Conservation (phyloP, 805 yeast species). For the Zygosaccharomyces gambellarensis region DNA sequence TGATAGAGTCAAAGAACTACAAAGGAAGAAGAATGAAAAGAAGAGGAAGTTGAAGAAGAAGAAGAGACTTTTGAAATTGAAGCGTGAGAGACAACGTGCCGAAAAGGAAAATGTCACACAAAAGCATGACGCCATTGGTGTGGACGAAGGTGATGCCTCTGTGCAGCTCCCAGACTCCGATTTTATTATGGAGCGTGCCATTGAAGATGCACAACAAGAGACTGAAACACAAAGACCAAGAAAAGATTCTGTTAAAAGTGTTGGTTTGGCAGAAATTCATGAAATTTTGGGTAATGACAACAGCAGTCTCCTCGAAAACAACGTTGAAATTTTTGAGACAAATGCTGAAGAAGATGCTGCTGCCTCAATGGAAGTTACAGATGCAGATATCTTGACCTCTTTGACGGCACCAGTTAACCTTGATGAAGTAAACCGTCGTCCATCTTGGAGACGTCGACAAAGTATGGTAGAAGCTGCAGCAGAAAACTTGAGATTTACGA, state of each 20-base stretch:
- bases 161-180: constrained; percentile 3
- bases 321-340: constrained; percentile 5
- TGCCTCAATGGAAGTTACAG: constrained; percentile 16
- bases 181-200: neutral
- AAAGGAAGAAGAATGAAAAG: constrained; percentile 33
- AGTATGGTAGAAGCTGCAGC: constrained; percentile 70
- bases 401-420: constrained; percentile 34
- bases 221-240: constrained; percentile 10
- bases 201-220: constrained; percentile 3
- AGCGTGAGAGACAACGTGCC: constrained; percentile 30
- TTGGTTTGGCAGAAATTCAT: constrained; percentile 32
- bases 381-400: constrained; percentile 33
- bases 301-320: constrained; percentile 18
- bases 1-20: constrained; percentile 34
- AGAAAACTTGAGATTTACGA: constrained; percentile 71
- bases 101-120: constrained; percentile 22
- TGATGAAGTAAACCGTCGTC: constrained; percentile 25
- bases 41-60: constrained; percentile 33
- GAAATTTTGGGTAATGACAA: constrained; percentile 28
- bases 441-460: constrained; percentile 50
- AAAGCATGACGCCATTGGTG: constrained; percentile 3
- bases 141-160: constrained; percentile 1
- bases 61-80: constrained; percentile 31
- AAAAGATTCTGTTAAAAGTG: constrained; percentile 27
- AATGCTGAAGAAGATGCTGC: constrained; percentile 10